Evolutionary conservation across 768 basidiomycete species (phyloP).

Genomic region (Termitomyces sp.): DNA sequence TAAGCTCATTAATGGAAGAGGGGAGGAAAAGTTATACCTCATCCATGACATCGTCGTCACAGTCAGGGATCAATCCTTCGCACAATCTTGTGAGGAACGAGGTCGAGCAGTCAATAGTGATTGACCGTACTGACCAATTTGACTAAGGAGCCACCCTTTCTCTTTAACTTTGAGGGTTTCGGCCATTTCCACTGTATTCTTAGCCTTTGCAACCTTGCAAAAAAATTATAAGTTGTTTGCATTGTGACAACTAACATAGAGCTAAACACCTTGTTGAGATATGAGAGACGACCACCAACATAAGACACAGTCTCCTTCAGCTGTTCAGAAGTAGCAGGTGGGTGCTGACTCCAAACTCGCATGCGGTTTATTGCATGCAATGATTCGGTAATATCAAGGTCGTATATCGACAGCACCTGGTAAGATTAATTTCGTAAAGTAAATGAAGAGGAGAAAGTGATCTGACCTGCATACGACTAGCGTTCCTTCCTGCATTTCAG

Average conservation of each 20-base stretch:
- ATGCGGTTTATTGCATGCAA: constrained; percentile 50
- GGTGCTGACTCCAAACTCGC: constrained; percentile 35
- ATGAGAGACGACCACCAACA: constrained; percentile 78
- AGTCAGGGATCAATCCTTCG: constrained; percentile 65
- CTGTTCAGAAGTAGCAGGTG: constrained; percentile 24
- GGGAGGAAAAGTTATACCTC: constrained; percentile 46
- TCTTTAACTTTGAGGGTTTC: constrained; percentile 62
- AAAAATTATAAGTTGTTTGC: neutral
- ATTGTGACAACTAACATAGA: neutral
- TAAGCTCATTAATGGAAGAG: neutral
- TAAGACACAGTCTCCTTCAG: constrained; percentile 47
- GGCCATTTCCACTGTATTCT: constrained; percentile 60
- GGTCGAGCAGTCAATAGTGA: neutral
- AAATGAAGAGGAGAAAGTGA: neutral
- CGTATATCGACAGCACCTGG: constrained; percentile 67
- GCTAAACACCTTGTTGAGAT: constrained; percentile 50
- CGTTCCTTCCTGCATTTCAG: constrained; percentile 50
- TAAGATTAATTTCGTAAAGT: neutral
- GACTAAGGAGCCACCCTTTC: constrained; percentile 75
- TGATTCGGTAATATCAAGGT: constrained; percentile 59
- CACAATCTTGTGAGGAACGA: neutral
- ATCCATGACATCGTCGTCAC: constrained; percentile 87
- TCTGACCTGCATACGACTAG: constrained; percentile 68
- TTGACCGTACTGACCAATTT: constrained; percentile 46
- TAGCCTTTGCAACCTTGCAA: constrained; percentile 46